These are phyloP conservation scores for Colletotrichum phormii DNA, from an alignment of 2,329 filamentous ascomycete species.

Conservation along the genomic window DNA sequence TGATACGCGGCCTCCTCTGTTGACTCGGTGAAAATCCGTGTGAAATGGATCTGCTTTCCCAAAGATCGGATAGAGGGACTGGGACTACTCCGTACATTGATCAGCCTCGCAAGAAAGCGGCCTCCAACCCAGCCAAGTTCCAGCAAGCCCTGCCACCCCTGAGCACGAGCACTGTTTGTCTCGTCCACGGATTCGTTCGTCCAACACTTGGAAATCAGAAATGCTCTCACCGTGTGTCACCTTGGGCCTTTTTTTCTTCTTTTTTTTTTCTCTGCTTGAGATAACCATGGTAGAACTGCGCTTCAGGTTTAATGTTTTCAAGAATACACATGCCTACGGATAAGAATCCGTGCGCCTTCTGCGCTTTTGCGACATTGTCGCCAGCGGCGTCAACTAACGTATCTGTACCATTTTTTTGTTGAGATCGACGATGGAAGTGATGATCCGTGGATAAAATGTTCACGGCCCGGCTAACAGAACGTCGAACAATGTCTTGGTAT, in stretches of 20 bases:
- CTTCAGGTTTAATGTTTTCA: too few species aligned
- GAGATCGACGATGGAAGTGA: constrained; percentile 1
- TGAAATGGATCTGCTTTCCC: background rate
- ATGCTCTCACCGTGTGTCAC: too few species aligned
- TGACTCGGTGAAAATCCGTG: constrained; percentile 2
- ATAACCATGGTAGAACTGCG: background rate
- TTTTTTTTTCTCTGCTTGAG: background rate
- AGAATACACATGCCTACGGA: too few species aligned
- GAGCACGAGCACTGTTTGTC: background rate
- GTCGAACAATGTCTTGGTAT: constrained; percentile 12
- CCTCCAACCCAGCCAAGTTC: background rate
- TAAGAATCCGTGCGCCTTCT: too few species aligned
- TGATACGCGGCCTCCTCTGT: constrained; percentile 17
- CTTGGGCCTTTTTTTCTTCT: background rate
- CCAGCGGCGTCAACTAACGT: too few species aligned
- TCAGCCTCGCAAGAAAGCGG: background rate
- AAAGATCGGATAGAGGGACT: background rate
- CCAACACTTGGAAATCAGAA: too few species aligned
- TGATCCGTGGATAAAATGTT: background rate
- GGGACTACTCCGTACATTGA: too few species aligned
- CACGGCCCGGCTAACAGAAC: background rate
- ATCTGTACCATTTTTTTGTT: too few species aligned
- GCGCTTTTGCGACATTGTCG: too few species aligned
- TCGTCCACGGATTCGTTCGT: background rate
- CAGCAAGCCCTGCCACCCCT: too few species aligned